Evolutionary conservation across 1,139 yeast genomes (phyloP), one percentile per base, ranked within the genome.

Genomic region (Pneumocystis oryctolagi): DNA sequence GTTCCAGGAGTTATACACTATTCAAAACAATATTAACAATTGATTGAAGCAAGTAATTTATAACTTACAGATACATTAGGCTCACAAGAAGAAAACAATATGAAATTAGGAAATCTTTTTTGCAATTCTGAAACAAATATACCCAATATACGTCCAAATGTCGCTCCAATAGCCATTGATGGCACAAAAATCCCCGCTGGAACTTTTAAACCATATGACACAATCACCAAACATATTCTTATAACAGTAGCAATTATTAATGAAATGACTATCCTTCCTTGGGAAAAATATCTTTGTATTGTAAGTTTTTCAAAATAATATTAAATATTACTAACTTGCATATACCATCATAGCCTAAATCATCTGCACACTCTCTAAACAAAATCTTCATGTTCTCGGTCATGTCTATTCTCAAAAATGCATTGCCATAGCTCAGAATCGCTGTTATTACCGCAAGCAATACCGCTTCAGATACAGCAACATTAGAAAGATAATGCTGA

Each of bases 141-240:
- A 1, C 96, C 96, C 20, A 89, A 71, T 0, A 94, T 84, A 64
- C 97, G 79, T 2, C 97, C 97, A 76, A 90, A 89, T 1, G 95
- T 83, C 0, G 97, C 96, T 5, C 97, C 97, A 1, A 92, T 87
- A 0, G 97, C 96, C 94, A 90, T 86, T 0, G 96, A 88, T 0
- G 97, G 97, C 18, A 90, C 96, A 75, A 90, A 90, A 12, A 90
- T 89, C 25, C 97, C 97, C 1, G 96, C 95, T 0, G 97, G 97
- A 0, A 90, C 92, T 71, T 85, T 88, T 67, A 89, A 83, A 2
- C 97, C 97, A 72, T 94, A 94, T 0, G 97, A 86, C 14, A 92
- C 78, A 39, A 89, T 82, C 30, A 94, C 88, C 57, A 94, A 77
- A 0, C 79, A 68, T 75, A 85, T 82, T 64, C 98, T 78, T 12